Conservation (phyloP, 805 yeast genomes). For the Wickerhamomyces bisporus region DNA sequence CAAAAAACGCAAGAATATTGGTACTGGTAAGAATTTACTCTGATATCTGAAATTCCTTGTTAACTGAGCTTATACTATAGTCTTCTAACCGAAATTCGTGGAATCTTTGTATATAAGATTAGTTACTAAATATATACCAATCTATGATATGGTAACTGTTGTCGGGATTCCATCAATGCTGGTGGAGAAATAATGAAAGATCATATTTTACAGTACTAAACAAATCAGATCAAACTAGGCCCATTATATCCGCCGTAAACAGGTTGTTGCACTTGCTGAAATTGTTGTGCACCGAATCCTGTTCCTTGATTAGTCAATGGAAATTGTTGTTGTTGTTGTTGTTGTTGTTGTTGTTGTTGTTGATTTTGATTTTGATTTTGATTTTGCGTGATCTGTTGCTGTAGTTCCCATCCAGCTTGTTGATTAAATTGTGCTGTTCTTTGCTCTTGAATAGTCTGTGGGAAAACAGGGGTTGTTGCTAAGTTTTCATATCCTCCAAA, state of each 20-base stretch:
- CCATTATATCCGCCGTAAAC: conserved; percentile 2
- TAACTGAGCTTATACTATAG: too few species aligned
- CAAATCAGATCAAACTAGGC: conserved; percentile 11
- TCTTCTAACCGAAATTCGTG: too few species aligned
- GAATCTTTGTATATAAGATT: too few species aligned
- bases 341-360: conserved; percentile 23
- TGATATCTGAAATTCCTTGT: too few species aligned
- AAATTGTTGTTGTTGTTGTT: conserved; percentile 23
- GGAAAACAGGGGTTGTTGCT: conserved; percentile 65
- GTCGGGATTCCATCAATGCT: too few species aligned
- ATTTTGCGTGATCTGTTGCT: conserved; percentile 20
- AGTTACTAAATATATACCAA: too few species aligned
- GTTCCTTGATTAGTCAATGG: conserved; percentile 10
- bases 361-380: too few species aligned
- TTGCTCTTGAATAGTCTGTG: conserved; percentile 48
- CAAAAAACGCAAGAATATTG: too few species aligned
- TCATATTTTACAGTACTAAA: background rate
- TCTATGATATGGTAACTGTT: too few species aligned
- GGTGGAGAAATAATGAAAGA: too few species aligned
- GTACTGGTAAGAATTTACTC: too few species aligned
- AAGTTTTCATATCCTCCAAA: conserved; percentile 70
- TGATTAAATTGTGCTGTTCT: conserved; percentile 31
- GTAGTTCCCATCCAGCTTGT: conserved; percentile 33
- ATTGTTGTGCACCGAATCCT: conserved; percentile 8
- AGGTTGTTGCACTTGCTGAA: background rate